Conservation (phyloP, 345 rosid genomes). For the Eucalyptus regnans region DNA sequence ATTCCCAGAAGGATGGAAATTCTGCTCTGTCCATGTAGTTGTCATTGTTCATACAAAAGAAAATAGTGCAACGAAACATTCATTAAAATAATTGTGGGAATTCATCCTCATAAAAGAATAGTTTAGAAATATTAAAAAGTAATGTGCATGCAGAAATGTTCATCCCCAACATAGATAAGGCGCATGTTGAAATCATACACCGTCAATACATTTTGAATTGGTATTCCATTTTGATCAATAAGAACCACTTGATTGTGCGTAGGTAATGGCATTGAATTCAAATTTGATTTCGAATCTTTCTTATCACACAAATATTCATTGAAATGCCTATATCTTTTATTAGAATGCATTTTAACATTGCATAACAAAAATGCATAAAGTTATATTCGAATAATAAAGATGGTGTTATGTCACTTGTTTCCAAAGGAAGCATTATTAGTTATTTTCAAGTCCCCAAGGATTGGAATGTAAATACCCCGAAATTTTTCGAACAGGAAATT, state of each 20-base stretch:
- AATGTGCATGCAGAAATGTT: neutral
- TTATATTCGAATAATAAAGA: no score
- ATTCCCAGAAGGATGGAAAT: no score
- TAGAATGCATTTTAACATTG: neutral
- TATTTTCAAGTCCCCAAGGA: neutral
- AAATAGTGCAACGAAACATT: neutral
- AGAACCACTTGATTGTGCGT: neutral
- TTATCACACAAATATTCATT: rapidly evolving
- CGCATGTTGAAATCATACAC: neutral
- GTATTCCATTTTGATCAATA: neutral
- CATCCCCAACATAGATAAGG: neutral
- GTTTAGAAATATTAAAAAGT: neutral
- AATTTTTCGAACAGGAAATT: no score
- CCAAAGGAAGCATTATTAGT: neutral
- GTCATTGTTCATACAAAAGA: neutral
- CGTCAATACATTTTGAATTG: neutral
- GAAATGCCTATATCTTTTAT: neutral
- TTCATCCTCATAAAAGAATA: no score
- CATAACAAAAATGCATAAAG: neutral
- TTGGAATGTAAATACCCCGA: neutral
- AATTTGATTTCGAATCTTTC: neutral
- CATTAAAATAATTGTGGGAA: no score
- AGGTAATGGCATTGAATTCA: neutral
- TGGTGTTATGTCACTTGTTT: neutral
- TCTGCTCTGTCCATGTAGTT: neutral